Evolutionary conservation across 1,284 basidiomycete species (phyloP).

Genomic region (Tilletiopsis washingtonensis): DNA sequence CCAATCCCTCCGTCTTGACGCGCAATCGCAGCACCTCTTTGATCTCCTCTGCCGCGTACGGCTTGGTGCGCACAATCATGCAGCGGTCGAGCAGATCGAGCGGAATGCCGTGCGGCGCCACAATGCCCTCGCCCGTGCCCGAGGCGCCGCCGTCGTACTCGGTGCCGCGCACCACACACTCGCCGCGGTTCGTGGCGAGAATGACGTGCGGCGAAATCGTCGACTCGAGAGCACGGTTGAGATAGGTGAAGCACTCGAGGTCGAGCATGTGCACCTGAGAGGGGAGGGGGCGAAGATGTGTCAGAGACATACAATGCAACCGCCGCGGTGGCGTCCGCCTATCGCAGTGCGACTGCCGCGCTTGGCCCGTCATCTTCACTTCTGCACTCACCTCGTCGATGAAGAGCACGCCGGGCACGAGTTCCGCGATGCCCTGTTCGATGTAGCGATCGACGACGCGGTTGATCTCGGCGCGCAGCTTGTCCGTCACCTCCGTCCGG

Average conservation of each 20-base stretch:
- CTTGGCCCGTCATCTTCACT: background rate
- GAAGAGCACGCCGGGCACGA: constrained; percentile 94
- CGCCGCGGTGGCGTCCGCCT: no score
- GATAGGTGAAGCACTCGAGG: constrained; percentile 97
- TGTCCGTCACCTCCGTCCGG: constrained; percentile 93
- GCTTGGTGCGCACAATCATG: constrained; percentile 88
- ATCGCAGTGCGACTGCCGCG: background rate
- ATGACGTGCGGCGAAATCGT: constrained; percentile 96
- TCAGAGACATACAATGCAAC: no score
- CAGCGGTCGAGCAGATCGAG: constrained; percentile 90
- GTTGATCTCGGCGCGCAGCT: constrained; percentile 89
- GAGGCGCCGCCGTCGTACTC: constrained; percentile 48
- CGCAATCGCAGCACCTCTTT: constrained; percentile 77
- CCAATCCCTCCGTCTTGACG: constrained; percentile 76
- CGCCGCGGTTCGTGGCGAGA: constrained; percentile 89
- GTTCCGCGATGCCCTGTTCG: constrained; percentile 93
- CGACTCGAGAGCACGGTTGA: constrained; percentile 90
- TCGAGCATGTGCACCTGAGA: constrained; percentile 96
- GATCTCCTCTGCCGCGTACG: constrained; percentile 77
- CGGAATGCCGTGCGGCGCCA: constrained; percentile 87
- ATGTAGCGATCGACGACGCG: constrained; percentile 97
- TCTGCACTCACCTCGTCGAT: constrained; percentile 95
- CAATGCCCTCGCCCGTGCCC: constrained; percentile 58
- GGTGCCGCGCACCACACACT: constrained; percentile 83
- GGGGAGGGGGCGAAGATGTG: no score